A percentile compares a stretch with the other conserved stretches of the same genome.
These are phyloP conservation scores for Suillus subalutaceus DNA, from an alignment of 768 basidiomycete species.

Conservation along the genomic window DNA sequence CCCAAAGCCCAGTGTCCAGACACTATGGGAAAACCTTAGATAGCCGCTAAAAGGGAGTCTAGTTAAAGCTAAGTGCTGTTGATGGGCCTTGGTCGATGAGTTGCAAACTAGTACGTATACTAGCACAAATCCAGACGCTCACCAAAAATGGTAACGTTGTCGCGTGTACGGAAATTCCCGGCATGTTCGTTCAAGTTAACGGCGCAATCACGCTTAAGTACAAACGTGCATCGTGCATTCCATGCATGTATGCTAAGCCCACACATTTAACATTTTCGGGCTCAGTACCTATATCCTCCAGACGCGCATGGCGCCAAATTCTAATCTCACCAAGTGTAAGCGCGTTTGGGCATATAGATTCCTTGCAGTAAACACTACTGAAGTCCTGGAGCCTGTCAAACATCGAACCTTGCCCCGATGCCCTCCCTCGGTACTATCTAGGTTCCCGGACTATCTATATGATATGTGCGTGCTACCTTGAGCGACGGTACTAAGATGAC, in stretches of 20 bases:
- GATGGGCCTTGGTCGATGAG: not conserved
- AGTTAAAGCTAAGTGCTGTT: not conserved
- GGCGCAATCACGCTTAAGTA: not conserved
- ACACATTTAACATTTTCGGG: not conserved
- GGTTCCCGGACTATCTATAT: not conserved
- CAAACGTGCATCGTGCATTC: not conserved
- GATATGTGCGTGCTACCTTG: not conserved
- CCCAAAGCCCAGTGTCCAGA: conserved; percentile 1
- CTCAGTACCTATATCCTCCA: not conserved
- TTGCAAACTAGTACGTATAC: not conserved
- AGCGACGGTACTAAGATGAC: not conserved
- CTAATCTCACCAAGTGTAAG: not conserved
- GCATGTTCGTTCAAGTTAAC: not conserved
- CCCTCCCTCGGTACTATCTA: not conserved
- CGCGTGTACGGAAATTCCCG: not conserved
- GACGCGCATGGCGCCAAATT: not conserved
- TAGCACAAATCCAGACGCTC: not conserved
- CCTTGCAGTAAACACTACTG: not conserved
- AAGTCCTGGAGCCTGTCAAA: not conserved
- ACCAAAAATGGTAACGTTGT: not conserved
- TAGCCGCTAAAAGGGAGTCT: not conserved
- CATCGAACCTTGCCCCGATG: not conserved
- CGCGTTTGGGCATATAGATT: not conserved
- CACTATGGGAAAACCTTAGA: not conserved
- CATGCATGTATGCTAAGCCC: not conserved